A percentile compares a stretch with the other conserved stretches of the same genome.
These are phyloP conservation scores for Roridomyces roridus DNA, from an alignment of 768 basidiomycete genomes.

Conservation along the genomic window DNA sequence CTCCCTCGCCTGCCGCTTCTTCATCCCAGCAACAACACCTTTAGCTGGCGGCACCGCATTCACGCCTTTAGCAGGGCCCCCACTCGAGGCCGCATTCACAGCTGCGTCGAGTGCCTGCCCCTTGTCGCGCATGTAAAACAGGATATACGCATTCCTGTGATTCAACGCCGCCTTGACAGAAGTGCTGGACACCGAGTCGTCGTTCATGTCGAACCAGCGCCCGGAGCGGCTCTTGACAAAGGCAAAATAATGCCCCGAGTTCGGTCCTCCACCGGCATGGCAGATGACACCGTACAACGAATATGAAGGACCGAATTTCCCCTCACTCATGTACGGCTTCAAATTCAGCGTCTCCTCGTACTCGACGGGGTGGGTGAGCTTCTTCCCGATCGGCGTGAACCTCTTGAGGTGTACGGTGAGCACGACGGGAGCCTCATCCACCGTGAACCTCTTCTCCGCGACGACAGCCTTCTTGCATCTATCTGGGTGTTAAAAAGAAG, in stretches of 20 bases:
- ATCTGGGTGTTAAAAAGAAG: not conserved
- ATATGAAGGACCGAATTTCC: slow-evolving; percentile 78
- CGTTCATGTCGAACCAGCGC: slow-evolving; percentile 94
- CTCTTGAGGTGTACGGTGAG: slow-evolving; percentile 95
- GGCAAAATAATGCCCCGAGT: slow-evolving; percentile 95
- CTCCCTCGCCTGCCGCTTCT: slow-evolving; percentile 50
- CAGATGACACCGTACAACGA: slow-evolving; percentile 91
- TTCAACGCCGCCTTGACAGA: slow-evolving; percentile 52
- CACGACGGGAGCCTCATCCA: slow-evolving; percentile 86
- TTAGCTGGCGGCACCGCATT: too few species aligned
- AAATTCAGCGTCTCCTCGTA: slow-evolving; percentile 81
- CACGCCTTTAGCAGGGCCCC: too few species aligned
- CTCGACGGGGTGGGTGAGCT: slow-evolving; percentile 77
- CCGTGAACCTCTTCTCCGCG: slow-evolving; percentile 89
- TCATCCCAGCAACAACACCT: slow-evolving; percentile 54
- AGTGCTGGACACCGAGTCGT: slow-evolving; percentile 68
- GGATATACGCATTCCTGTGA: slow-evolving; percentile 87
- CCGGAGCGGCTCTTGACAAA: slow-evolving; percentile 74
- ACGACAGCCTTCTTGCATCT: slow-evolving; percentile 93
- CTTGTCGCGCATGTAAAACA: slow-evolving; percentile 88
- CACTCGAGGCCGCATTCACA: slow-evolving; percentile 48
- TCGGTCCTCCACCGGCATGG: slow-evolving; percentile 91
- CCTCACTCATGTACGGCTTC: slow-evolving; percentile 83
- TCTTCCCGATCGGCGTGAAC: slow-evolving; percentile 89
- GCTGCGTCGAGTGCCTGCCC: slow-evolving; percentile 77